A percentile compares a stretch with the other conserved stretches of the same genome.
Conservation (phyloP, 2,329 filamentous ascomycete species). For the Neofusicoccum kwambonambiense region DNA sequence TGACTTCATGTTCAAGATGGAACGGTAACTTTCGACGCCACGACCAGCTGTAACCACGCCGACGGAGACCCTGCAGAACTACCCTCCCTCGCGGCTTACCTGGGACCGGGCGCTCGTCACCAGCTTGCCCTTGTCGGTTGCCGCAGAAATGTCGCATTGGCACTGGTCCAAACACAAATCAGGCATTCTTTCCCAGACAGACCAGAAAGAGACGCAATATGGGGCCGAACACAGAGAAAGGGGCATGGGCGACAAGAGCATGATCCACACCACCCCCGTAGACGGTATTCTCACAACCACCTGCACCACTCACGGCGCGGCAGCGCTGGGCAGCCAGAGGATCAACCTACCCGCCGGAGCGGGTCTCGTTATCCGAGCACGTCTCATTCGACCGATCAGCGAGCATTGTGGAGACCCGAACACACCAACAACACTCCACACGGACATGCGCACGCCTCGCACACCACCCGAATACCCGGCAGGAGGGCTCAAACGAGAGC, state of each 20-base stretch:
- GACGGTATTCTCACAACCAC: background rate
- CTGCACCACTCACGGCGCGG: background rate
- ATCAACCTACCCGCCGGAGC: conserved; percentile 1
- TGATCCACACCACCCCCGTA: background rate
- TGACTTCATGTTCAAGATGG: background rate
- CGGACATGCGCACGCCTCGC: background rate
- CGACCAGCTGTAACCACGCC: background rate
- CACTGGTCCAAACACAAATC: background rate
- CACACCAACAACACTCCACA: conserved; percentile 3
- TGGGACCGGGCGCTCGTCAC: background rate
- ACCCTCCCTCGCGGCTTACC: background rate
- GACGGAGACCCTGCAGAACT: background rate
- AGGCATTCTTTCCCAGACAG: background rate
- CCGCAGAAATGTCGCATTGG: background rate
- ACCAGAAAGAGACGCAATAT: background rate
- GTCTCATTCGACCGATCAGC: conserved; percentile 6
- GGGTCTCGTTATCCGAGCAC: conserved; percentile 2
- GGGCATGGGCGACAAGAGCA: background rate
- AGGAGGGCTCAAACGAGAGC: background rate
- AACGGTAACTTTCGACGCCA: background rate
- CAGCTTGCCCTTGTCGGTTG: background rate
- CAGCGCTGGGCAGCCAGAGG: background rate
- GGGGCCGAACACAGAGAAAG: background rate
- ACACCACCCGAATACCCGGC: conserved; percentile 8
- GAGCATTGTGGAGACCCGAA: conserved; percentile 3